Base-by-base conservation (phyloP, 202 grass and related monocot species). In the Digitaria exilis region DNA sequence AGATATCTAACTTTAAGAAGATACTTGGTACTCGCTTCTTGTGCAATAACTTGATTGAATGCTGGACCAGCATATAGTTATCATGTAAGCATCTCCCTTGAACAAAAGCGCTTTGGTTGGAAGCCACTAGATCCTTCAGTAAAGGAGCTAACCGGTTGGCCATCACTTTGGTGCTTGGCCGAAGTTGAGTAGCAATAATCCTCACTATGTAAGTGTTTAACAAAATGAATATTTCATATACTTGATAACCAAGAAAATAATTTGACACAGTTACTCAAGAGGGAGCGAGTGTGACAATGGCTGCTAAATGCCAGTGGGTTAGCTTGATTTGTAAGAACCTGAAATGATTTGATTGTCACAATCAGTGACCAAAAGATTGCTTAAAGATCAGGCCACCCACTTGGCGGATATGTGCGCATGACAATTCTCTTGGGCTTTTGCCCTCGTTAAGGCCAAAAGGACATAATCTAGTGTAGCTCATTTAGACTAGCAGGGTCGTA, bases 241-340 rank as follows among this genome's bases (percentile, higher is more conserved):
- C 35, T 59, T 63, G 3, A n/a, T 80, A 65, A 50, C 26, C 59
- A 25, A 80, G 18, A 74, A 86, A 58, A 80, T 45, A 39, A 81
- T 34, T 11, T 22, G 7, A 24, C 51, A 60, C 17, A 8, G 69
- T 67, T 50, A 30, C 19, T 75, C 66, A 31, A 71, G 37, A 76
- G 26, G 45, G 34, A 65, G 59, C 22, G 66, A 31, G 48, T 62
- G 73, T 57, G 46, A 73, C 24, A 28, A 56, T 28, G 32, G 18
- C 48, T 58, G 50, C 28, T 74, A 50, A 84, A 79, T 59, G 49
- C 14, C 59, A 84, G 67, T 41, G 59, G 78, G 6, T 31, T 83
- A 48, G 80, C 61, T 52, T 57, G 12, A 69, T 51, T 54, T 10
- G 16, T 45, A 76, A 70, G 78, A 58, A 63, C 32, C 55, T 87